A percentile compares a stretch with the other conserved stretches of the same genome.
Conservation (phyloP, 495 filamentous ascomycete genomes). For the Trichocladium uniseriatum region DNA sequence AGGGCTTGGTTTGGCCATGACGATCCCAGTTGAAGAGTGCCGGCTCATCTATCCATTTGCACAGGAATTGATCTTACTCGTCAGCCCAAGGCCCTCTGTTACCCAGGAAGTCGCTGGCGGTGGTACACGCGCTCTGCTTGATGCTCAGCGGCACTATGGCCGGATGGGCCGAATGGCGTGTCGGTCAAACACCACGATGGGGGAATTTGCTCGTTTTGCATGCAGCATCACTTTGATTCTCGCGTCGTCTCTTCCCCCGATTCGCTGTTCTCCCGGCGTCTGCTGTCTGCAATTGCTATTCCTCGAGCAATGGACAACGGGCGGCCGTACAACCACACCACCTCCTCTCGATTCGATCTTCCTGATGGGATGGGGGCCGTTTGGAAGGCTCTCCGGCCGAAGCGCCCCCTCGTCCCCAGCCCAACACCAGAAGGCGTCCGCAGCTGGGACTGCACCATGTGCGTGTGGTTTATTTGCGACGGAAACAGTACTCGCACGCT, state of each 20-base stretch:
- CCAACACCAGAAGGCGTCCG: neutral
- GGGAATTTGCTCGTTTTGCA: neutral
- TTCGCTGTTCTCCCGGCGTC: neutral
- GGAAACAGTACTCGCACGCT: neutral
- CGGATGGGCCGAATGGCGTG: neutral
- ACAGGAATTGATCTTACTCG: neutral
- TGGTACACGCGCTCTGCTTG: neutral
- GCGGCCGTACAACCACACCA: constrained; percentile 9
- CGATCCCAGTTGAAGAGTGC: neutral
- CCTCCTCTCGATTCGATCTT: neutral
- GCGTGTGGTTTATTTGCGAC: neutral
- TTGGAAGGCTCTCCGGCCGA: constrained; percentile 3
- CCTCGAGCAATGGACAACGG: neutral
- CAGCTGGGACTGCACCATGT: neutral
- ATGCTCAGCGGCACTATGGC: neutral
- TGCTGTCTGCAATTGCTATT: neutral
- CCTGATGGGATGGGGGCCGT: neutral
- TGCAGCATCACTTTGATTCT: neutral
- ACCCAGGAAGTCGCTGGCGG: neutral
- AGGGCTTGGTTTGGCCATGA: neutral
- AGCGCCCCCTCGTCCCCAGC: neutral
- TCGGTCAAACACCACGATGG: neutral
- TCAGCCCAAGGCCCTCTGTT: neutral
- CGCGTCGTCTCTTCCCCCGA: neutral
- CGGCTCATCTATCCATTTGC: neutral